These are phyloP conservation scores for Paracorniculantispora psalliotae DNA, from an alignment of 2,329 filamentous ascomycete genomes.

Conservation along the genomic window DNA sequence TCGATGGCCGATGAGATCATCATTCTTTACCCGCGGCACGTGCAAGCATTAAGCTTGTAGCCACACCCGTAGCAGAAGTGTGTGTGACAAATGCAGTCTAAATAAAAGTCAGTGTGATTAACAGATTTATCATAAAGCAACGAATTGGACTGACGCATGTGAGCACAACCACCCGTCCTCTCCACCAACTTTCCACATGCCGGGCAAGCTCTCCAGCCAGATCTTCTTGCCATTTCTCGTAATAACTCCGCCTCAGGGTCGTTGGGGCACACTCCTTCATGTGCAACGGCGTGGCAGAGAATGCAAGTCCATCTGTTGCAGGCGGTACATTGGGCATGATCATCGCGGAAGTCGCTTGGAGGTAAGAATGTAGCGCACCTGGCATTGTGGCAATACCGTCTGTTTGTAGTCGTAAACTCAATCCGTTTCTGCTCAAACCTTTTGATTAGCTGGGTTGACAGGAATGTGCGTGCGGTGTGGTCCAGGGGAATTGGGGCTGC, in stretches of 20 bases:
- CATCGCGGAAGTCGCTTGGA: not conserved
- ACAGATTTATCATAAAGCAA: not conserved
- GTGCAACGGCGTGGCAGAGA: not conserved
- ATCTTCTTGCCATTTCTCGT: not conserved
- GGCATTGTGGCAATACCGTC: not conserved
- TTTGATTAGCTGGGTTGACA: not conserved
- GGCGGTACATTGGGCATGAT: not conserved
- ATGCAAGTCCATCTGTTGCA: not conserved
- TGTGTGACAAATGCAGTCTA: constrained; percentile 36
- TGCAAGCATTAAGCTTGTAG: too few species aligned
- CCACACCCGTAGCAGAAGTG: not conserved
- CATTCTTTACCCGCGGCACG: too few species aligned
- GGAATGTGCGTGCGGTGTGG: not conserved
- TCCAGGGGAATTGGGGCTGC: not conserved
- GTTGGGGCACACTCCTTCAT: not conserved
- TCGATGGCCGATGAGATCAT: too few species aligned
- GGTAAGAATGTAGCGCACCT: not conserved
- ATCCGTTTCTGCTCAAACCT: not conserved
- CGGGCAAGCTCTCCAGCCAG: not conserved
- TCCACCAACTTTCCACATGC: not conserved
- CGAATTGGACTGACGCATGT: constrained; percentile 44
- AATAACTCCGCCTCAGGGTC: not conserved
- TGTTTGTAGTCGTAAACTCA: not conserved
- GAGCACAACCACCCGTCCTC: constrained; percentile 39
- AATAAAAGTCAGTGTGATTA: not conserved